These are phyloP conservation scores for Kodamaea sp. DNA, from an alignment of 1,139 yeast species.

Conservation along the genomic window DNA sequence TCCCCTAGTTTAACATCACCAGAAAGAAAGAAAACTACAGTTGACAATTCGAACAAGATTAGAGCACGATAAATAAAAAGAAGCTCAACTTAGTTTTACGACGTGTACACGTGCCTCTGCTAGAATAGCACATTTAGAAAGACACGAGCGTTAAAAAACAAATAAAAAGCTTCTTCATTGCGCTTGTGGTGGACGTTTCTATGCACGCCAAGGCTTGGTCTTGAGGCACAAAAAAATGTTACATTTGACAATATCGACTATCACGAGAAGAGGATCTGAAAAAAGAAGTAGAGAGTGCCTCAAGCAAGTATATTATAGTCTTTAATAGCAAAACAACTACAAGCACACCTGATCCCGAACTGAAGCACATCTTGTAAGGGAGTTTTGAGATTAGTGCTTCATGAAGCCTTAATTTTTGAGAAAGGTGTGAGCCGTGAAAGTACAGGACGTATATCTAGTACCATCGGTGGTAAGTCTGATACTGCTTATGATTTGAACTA, in stretches of 20 bases:
- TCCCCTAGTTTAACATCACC: no score
- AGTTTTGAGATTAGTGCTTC: no score
- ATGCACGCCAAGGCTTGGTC: conserved; percentile 47
- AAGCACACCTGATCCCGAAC: conserved; percentile 39
- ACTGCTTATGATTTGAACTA: no score
- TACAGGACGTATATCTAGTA: no score
- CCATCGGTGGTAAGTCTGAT: no score
- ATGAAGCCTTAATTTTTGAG: no score
- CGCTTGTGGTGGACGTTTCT: conserved; percentile 49
- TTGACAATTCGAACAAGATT: no score
- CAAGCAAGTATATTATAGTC: conserved; percentile 41
- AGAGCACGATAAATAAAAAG: no score
- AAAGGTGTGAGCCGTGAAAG: no score
- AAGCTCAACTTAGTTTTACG: conserved; percentile 20
- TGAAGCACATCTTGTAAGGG: no score
- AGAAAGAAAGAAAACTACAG: no score
- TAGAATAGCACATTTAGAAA: conserved; percentile 29
- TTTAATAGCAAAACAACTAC: conserved; percentile 42
- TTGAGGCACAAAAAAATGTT: conserved; percentile 46
- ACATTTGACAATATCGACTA: conserved; percentile 18
- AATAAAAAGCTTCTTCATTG: conserved; percentile 41
- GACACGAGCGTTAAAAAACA: conserved; percentile 33
- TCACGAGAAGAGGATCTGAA: conserved; percentile 16
- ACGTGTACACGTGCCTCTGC: conserved; percentile 34
- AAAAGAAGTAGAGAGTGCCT: conserved; percentile 14